These are phyloP conservation scores for Chlamydomonas incerta DNA, from an alignment of 139 green algal species.

Conservation along the genomic window DNA sequence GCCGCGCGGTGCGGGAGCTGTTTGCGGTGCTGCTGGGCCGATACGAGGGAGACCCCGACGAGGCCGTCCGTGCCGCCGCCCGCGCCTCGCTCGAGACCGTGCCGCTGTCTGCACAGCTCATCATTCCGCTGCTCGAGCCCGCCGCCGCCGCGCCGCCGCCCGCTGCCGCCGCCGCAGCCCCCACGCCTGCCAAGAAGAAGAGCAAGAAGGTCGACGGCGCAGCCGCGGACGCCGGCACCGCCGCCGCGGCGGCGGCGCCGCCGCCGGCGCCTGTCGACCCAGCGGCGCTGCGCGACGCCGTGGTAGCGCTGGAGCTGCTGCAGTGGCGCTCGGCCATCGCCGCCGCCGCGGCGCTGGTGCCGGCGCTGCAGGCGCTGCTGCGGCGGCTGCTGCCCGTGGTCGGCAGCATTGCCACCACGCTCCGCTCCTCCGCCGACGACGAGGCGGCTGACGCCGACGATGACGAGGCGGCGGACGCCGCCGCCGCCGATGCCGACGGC, in stretches of 20 bases:
- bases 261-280: background rate
- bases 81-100: conserved; percentile 52
- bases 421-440: background rate
- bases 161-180: conserved; percentile 1
- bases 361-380: conserved; percentile 50
- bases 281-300: background rate
- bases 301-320: conserved; percentile 71
- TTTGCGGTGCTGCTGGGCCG: conserved; percentile 48
- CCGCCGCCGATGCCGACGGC: background rate
- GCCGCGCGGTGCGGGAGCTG: background rate
- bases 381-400: conserved; percentile 40
- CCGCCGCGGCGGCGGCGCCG: background rate
- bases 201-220: conserved; percentile 22
- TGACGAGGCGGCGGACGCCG: background rate
- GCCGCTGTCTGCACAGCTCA: conserved; percentile 39
- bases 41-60: conserved; percentile 45
- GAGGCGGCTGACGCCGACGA: background rate
- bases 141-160: background rate
- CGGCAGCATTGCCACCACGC: conserved; percentile 32
- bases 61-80: conserved; percentile 51
- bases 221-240: background rate
- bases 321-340: conserved; percentile 66
- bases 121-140: conserved; percentile 51
- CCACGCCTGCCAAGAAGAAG: conserved; percentile 17
- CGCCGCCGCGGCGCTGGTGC: conserved; percentile 43